phyloP scores from a whole-genome alignment of 352 stramenopile genomes.

The Thraustochytrium sp. region DNA sequence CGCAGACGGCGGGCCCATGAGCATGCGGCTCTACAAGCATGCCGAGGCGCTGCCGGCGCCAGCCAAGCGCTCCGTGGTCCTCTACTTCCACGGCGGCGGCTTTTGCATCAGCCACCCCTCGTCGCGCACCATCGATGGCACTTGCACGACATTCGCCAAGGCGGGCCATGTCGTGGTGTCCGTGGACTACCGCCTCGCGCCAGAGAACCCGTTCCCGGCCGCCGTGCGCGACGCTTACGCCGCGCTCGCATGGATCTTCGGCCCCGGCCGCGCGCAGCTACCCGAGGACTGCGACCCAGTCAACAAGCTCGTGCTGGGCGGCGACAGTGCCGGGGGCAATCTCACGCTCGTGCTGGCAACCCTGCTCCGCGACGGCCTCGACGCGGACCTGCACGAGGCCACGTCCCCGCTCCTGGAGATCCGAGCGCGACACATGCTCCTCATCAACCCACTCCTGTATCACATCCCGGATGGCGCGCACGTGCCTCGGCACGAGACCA shows the following conservation, averaged over 20 bases:
- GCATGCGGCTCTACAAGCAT: background rate
- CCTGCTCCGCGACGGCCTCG: background rate
- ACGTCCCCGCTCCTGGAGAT: background rate
- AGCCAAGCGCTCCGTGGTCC: background rate
- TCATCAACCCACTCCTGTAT: background rate
- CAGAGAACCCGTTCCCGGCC: conserved; percentile 3
- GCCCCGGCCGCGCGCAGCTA: background rate
- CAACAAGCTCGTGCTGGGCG: background rate
- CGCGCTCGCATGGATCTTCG: background rate
- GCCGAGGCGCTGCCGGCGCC: background rate
- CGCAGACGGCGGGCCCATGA: background rate
- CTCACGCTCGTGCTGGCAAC: background rate
- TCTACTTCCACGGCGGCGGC: conserved; percentile 28
- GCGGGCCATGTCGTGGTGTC: conserved; percentile 6
- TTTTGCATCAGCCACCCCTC: conserved; percentile 13
- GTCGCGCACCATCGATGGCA: background rate
- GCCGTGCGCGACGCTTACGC: background rate
- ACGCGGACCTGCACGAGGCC: conserved; percentile 9
- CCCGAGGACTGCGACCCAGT: background rate
- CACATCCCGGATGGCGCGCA: background rate
- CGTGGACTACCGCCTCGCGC: conserved; percentile 29
- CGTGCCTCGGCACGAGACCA: background rate
- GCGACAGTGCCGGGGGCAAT: conserved; percentile 16
- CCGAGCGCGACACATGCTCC: background rate
- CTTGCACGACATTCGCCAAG: background rate